Percentiles rank a stretch among this genome's conserved stretches.
Conservation (phyloP, 2,329 filamentous ascomycete species). For the Ceratocystis huliohia region DNA sequence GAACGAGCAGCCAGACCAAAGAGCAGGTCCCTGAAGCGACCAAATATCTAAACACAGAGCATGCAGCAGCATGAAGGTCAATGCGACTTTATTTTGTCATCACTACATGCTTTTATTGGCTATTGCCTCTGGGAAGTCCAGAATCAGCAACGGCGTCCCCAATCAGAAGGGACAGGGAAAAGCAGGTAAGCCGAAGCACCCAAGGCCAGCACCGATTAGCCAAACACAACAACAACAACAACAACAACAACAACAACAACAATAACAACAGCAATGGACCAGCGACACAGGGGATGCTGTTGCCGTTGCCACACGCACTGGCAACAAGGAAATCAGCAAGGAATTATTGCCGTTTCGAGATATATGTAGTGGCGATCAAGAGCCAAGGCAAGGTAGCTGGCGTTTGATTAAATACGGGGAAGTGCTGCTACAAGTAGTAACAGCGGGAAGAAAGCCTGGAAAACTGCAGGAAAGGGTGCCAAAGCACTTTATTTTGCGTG, state of each 20-base stretch:
- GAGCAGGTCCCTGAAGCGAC: no score
- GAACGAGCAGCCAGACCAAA: no score
- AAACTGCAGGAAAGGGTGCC: no score
- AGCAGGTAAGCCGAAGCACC: no score
- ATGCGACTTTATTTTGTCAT: no score
- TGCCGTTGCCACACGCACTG: not conserved
- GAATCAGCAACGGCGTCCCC: no score
- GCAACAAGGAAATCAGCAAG: not conserved
- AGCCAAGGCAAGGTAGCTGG: not conserved
- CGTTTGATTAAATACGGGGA: conserved; percentile 3
- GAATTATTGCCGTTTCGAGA: conserved; percentile 5
- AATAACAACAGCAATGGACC: not conserved
- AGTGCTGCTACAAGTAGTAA: not conserved
- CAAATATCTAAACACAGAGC: no score
- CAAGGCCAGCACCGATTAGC: not conserved
- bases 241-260: not conserved
- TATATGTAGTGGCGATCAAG: not conserved
- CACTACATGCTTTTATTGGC: no score
- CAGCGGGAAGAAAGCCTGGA: not conserved
- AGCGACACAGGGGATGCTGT: not conserved
- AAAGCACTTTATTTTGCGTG: not conserved
- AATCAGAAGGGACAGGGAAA: no score
- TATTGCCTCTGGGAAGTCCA: no score
- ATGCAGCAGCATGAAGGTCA: no score
- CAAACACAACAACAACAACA: not conserved